Base-by-base conservation (phyloP, 768 basidiomycete species). In the Hericium rajendrae region DNA sequence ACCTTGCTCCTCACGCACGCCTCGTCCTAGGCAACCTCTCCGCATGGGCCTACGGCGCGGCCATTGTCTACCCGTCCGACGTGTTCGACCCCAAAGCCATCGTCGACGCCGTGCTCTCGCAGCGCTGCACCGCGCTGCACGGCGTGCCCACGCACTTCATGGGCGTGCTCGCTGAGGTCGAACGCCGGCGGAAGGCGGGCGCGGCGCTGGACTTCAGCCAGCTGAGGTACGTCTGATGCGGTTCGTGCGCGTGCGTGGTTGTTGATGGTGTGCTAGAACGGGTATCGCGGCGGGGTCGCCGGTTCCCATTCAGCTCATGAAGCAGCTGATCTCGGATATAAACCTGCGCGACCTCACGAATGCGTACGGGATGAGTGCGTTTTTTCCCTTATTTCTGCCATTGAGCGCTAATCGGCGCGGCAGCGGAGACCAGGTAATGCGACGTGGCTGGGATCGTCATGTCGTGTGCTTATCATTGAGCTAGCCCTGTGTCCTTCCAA, bases 81-180 rank as follows among this genome's bases (percentile, higher is more conserved):
- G 73, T 75, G 2, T 91, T 77, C 66, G 72, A 87, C 60, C 82
- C 90, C 0, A 68, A 70, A 28, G 74, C 82, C 1, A 84, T 89
- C 52, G 84, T 92, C 9, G 83, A 89, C 54, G 78, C 89, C 0
- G 69, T 91, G 18, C 68, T 77, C 6, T 73, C 74, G n/a, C 89
- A 91, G 61, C 74, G 72, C 57, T 91, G 89, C 53, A 91, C 88
- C 0, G 86, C 85, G 0, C 71, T 93, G 54, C 90, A 92, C 61
- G 90, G 90, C 6, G 90, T 92, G 5, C 90, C 90, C 0, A 92
- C 90, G 0, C 90, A 92, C 66, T 91, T 91, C 68, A 74, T 89
- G 0, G 89, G 84, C 6, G 80, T 91, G 1, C 71, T 91, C 24
- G 68, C 77, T 0, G 88, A 91, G 66, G 76, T 91, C 8, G 78